These are phyloP conservation scores for Blastobotrys proliferans DNA, from an alignment of 1,139 yeast species.

Conservation along the genomic window DNA sequence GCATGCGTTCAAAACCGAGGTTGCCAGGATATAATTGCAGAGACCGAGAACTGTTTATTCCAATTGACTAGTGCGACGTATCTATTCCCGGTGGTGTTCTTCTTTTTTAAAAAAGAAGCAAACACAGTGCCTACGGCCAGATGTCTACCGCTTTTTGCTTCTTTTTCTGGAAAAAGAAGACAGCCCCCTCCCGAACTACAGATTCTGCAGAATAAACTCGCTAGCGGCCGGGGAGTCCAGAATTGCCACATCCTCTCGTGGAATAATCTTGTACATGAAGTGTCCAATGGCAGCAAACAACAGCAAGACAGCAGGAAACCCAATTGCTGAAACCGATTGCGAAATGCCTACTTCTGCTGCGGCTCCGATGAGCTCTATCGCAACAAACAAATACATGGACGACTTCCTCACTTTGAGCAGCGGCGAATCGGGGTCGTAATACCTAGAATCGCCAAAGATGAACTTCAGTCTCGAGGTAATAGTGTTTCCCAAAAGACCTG, in stretches of 20 bases:
- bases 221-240: constrained; percentile 77
- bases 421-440: constrained; percentile 33
- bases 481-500: constrained; percentile 66
- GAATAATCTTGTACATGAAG: constrained; percentile 60
- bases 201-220: constrained; percentile 45
- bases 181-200: no score
- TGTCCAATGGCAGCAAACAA: constrained; percentile 60
- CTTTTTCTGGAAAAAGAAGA: no score
- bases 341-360: constrained; percentile 83
- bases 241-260: constrained; percentile 52
- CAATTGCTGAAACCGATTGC: constrained; percentile 85
- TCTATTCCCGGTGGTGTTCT: no score
- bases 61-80: no score
- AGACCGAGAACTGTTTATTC: no score
- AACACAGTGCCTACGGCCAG: no score
- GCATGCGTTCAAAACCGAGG: not conserved
- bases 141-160: no score
- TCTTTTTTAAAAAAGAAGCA: no score
- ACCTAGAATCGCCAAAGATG: constrained; percentile 54
- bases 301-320: constrained; percentile 84
- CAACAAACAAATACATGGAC: constrained; percentile 52
- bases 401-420: constrained; percentile 31
- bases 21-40: not conserved
- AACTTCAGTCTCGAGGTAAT: constrained; percentile 61
- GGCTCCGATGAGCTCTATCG: constrained; percentile 61